Conservation (phyloP, 2,329 filamentous ascomycete species). For the Exophiala sideris region DNA sequence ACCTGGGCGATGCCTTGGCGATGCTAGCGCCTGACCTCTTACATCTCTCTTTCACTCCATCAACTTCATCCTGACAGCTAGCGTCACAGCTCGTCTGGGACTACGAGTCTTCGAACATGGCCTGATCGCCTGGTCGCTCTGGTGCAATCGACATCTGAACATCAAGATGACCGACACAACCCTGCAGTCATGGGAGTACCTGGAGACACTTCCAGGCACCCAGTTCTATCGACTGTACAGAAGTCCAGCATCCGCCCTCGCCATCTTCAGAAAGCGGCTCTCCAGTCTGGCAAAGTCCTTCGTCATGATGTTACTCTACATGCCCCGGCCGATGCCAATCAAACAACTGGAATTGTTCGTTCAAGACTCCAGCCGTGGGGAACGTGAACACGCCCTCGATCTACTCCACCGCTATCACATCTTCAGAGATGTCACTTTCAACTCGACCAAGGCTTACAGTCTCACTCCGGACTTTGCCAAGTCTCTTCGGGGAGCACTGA, state of each 20-base stretch:
- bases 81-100: too few species aligned
- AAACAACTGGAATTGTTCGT: constrained; percentile 84
- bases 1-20: too few species aligned
- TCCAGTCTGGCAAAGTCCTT: constrained; percentile 91
- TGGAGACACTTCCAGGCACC: constrained; percentile 84
- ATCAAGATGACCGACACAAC: constrained; percentile 22
- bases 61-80: too few species aligned
- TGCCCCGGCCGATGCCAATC: constrained; percentile 74
- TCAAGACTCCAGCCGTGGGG: constrained; percentile 63
- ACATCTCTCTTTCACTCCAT: too few species aligned
- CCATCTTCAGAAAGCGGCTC: constrained; percentile 95
- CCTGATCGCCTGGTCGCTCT: not conserved
- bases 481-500: constrained; percentile 81
- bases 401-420: constrained; percentile 86
- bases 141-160: not conserved
- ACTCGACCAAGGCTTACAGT: constrained; percentile 66
- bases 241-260: constrained; percentile 90
- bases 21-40: too few species aligned
- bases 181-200: constrained; percentile 74
- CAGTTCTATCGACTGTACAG: constrained; percentile 91
- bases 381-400: constrained; percentile 79
- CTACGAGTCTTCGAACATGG: not conserved
- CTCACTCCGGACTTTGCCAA: constrained; percentile 78
- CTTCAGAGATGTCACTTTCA: constrained; percentile 61
- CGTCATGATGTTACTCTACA: constrained; percentile 92